Evolutionary conservation across 129 eudicot species (phyloP), one percentile per base, ranked within the genome.

Genomic region (Cynara cardunculus): DNA sequence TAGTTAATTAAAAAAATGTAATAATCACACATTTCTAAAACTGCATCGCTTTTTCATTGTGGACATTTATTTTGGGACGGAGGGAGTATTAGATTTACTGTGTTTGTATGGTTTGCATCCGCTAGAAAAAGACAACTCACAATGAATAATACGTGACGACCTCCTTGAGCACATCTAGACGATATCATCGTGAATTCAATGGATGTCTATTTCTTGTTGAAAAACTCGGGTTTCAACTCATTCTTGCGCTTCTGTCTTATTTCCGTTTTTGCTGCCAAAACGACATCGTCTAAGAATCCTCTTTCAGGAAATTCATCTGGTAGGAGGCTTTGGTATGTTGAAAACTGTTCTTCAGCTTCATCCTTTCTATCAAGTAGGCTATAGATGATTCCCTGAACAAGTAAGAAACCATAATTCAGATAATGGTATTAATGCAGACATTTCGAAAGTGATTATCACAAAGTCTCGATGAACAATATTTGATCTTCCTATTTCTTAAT

Each of bases 301-400:
- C 94, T 90, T 77, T 95, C 90, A 11, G 99, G 99, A 74, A 89
- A 95, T 77, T 95, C 99, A 84, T 92, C 94, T 1, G 99, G 99
- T 25, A 92, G 90, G 67, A 95, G 97, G 76, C 89, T 87, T 83
- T 77, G 89, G 71, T 90, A 95, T 24, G 87, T 89, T 81, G 82
- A 87, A 76, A 95, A 92, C 46, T 80, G 90, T 69, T 89, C 89
- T n/a, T 90, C 90, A 9, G 99, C 97, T 92, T 95, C 96, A 69
- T 90, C 82, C 80, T 77, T 89, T 75, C 75, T 89, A 79, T 90
- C 96, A 46, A 90, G 89, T 37, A 95, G 78, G 74, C 97, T 90
- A 90, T 89, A 92, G 9, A 95, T 82, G 62, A 95, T 95, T 82
- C 99, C 99, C 99, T 95, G 89, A 27, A 82, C 26, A 62, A 41